phyloP scores from a whole-genome alignment of 2,329 filamentous ascomycete species.

The Periconia sp. region DNA sequence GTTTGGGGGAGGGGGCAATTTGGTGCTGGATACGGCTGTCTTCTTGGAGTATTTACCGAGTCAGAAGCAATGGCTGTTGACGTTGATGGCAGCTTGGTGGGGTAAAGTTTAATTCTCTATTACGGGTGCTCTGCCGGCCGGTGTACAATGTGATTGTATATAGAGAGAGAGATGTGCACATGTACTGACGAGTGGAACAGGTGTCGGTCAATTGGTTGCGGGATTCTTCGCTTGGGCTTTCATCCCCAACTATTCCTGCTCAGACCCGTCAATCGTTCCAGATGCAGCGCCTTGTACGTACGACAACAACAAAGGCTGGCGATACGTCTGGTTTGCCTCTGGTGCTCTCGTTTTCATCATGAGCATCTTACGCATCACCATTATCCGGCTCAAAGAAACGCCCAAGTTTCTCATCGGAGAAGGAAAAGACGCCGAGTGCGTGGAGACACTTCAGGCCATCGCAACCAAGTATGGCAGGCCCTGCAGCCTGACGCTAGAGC shows the following conservation, averaged over 20 bases:
- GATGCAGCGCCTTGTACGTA: conserved; percentile 55
- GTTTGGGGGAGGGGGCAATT: conserved; percentile 69
- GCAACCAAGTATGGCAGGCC: conserved; percentile 60
- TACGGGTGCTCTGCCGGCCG: not conserved
- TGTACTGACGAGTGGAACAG: conserved; percentile 25
- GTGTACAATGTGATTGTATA: not conserved
- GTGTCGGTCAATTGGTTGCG: conserved; percentile 57
- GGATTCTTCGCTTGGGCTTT: conserved; percentile 63
- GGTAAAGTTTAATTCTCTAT: conserved; percentile 31
- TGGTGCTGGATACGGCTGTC: conserved; percentile 67
- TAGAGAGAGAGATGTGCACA: not conserved
- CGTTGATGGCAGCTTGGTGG: conserved; percentile 66
- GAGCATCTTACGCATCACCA: conserved; percentile 58
- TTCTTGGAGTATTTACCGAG: conserved; percentile 64
- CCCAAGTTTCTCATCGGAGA: conserved; percentile 63
- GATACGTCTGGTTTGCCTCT: conserved; percentile 62
- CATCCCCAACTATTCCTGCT: conserved; percentile 58
- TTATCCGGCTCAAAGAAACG: conserved; percentile 62
- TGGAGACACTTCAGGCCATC: conserved; percentile 57
- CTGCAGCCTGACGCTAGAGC: conserved; percentile 58
- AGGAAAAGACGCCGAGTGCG: conserved; percentile 59
- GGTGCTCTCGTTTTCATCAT: conserved; percentile 62
- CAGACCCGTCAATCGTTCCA: conserved; percentile 34
- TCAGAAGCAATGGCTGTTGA: conserved; percentile 68
- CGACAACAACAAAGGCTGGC: conserved; percentile 62